Evolutionary conservation across 1,139 yeast genomes (phyloP).

Genomic region (Pichia sp.): DNA sequence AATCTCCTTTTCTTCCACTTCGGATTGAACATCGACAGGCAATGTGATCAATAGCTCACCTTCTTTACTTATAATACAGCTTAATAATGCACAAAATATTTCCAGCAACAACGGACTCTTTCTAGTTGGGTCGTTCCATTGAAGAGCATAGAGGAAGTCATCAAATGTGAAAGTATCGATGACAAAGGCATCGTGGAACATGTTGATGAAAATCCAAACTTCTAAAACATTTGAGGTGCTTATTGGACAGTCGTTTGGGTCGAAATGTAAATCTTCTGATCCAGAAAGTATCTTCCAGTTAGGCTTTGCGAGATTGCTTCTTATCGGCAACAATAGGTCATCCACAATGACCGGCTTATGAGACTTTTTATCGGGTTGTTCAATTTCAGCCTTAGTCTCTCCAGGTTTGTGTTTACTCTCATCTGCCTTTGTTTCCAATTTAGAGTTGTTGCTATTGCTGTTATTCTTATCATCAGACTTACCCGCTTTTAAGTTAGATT

Average conservation of each 20-base stretch:
- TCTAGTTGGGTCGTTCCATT: conserved; percentile 47
- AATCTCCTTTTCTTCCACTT: conserved; percentile 18
- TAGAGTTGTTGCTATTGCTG: background rate
- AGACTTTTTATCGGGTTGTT: conserved; percentile 2
- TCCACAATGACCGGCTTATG: conserved; percentile 23
- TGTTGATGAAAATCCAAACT: conserved; percentile 70
- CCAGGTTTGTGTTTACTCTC: background rate
- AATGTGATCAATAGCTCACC: conserved; percentile 34
- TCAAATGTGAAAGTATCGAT: conserved; percentile 78
- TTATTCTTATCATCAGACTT: conserved; percentile 2
- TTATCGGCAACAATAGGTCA: conserved; percentile 31
- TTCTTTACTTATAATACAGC: conserved; percentile 38
- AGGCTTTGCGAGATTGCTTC: conserved; percentile 25
- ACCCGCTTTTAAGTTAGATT: background rate
- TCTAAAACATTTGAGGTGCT: conserved; percentile 50
- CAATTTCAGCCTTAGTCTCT: background rate
- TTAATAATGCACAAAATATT: conserved; percentile 62
- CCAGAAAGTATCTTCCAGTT: conserved; percentile 22
- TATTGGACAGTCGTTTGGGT: conserved; percentile 4
- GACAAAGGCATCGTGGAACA: conserved; percentile 59
- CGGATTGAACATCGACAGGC: conserved; percentile 31
- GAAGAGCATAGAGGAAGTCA: conserved; percentile 64
- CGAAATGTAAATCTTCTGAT: conserved; percentile 19
- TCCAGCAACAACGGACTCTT: conserved; percentile 63
- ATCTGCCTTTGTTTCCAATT: background rate